Percentiles rank a stretch among this genome's conserved stretches.
Conservation (phyloP, 106 monocot genomes). For the Phalaenopsis aphrodite region DNA sequence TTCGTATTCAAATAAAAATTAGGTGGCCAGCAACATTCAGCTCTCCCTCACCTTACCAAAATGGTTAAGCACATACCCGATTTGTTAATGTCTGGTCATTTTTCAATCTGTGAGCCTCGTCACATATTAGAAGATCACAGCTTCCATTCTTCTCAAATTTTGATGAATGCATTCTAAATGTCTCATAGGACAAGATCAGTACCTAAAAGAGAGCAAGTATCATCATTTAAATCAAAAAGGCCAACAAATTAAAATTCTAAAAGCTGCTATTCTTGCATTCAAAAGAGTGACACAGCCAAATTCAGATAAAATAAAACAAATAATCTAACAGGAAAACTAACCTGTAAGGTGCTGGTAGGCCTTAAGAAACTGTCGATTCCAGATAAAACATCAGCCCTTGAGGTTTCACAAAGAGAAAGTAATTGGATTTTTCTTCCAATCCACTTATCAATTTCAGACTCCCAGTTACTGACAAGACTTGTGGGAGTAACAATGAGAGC, state of each 20-base stretch:
- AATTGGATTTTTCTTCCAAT: conserved; percentile 62
- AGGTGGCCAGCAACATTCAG: background rate
- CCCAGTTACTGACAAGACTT: conserved; percentile 99
- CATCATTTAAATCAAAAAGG: background rate
- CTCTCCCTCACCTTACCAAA: background rate
- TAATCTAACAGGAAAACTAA: conserved; percentile 12
- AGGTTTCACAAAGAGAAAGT: conserved; percentile 92
- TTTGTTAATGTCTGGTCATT: conserved; percentile 96
- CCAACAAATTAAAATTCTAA: background rate
- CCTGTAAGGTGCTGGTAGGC: conserved; percentile 56
- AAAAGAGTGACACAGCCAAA: background rate
- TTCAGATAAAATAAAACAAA: background rate
- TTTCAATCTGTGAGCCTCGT: conserved; percentile 96
- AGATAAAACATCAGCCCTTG: conserved; percentile 83
- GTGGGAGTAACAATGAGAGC: conserved; percentile 92
- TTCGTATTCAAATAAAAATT: background rate
- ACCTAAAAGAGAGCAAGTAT: conserved; percentile 30
- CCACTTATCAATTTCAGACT: conserved; percentile 95
- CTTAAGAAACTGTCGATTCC: conserved; percentile 82
- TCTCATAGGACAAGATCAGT: conserved; percentile 92
- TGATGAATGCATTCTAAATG: conserved; percentile 93
- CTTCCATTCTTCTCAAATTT: conserved; percentile 80
- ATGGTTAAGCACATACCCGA: conserved; percentile 25
- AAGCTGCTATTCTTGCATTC: background rate
- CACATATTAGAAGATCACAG: conserved; percentile 97